Evolutionary conservation across 2,329 filamentous ascomycete genomes (phyloP).

Genomic region (Penicillium fuscoglaucum): DNA sequence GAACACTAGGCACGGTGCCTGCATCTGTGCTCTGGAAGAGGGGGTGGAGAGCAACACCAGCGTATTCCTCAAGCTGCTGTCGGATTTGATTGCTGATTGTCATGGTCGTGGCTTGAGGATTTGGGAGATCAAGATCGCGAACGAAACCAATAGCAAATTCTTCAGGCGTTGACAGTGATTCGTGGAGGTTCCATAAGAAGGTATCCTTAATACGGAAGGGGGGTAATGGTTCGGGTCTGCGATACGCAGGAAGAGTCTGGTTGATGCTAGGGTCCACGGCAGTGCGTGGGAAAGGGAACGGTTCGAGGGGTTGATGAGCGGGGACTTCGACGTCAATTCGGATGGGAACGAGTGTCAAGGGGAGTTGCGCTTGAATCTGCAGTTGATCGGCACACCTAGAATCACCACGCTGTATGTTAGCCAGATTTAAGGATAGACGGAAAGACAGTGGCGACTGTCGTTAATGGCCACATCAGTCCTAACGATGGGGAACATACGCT

Average conservation of each 20-base stretch:
- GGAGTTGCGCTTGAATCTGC: slow-evolving; percentile 69
- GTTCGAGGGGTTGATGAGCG: slow-evolving; percentile 57
- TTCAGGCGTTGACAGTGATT: slow-evolving; percentile 89
- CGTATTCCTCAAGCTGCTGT: slow-evolving; percentile 93
- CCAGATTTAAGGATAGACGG: slow-evolving; percentile 6
- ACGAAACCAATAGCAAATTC: slow-evolving; percentile 90
- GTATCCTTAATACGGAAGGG: slow-evolving; percentile 88
- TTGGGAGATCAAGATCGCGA: slow-evolving; percentile 88
- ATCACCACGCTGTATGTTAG: slow-evolving; percentile 14
- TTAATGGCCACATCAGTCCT: slow-evolving; percentile 3
- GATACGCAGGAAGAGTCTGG: slow-evolving; percentile 74
- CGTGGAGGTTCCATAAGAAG: slow-evolving; percentile 98
- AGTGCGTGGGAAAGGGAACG: slow-evolving; percentile 48
- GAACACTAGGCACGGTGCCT: slow-evolving; percentile 21
- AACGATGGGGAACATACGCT: slow-evolving; percentile 37
- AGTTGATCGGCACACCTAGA: slow-evolving; percentile 58
- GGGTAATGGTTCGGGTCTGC: slow-evolving; percentile 73
- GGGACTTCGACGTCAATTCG: slow-evolving; percentile 93
- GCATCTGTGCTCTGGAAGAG: slow-evolving; percentile 66
- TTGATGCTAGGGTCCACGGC: slow-evolving; percentile 51
- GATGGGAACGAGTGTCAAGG: slow-evolving; percentile 89
- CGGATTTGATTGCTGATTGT: slow-evolving; percentile 94
- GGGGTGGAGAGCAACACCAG: slow-evolving; percentile 88
- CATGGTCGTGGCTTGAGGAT: slow-evolving; percentile 65
- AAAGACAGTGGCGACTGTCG: slow-evolving; percentile 7